A percentile compares a stretch with the other conserved stretches of the same genome.
Evolutionary conservation across 2,329 filamentous ascomycete genomes (phyloP).

Genomic region (Metarhizium rileyi): DNA sequence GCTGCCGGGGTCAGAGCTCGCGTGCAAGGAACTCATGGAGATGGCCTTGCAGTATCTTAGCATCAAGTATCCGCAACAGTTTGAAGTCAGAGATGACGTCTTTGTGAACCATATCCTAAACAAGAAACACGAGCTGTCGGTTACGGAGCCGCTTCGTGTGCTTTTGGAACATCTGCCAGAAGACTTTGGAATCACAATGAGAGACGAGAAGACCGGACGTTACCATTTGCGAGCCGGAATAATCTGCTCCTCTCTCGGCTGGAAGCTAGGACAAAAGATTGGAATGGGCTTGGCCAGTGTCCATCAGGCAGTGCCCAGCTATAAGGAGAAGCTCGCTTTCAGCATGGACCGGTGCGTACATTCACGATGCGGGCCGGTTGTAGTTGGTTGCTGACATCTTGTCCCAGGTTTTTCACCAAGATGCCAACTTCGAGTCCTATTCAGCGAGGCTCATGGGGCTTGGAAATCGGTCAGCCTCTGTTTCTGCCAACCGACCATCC

Average conservation of each 20-base stretch:
- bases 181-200: slow-evolving; percentile 69
- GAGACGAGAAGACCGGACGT: slow-evolving; percentile 59
- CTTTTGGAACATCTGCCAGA: slow-evolving; percentile 73
- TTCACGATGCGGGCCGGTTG: not conserved
- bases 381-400: not conserved
- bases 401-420: slow-evolving; percentile 64
- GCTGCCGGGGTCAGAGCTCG: slow-evolving; percentile 67
- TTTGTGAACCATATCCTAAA: slow-evolving; percentile 62
- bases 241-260: slow-evolving; percentile 71
- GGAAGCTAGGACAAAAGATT: slow-evolving; percentile 68
- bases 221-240: slow-evolving; percentile 69
- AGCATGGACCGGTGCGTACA: slow-evolving; percentile 66
- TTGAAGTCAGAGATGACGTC: slow-evolving; percentile 47
- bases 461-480: slow-evolving; percentile 66
- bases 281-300: slow-evolving; percentile 61
- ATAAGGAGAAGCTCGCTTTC: slow-evolving; percentile 78
- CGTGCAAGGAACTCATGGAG: slow-evolving; percentile 81
- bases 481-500: slow-evolving; percentile 63
- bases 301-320: slow-evolving; percentile 67
- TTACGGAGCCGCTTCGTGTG: slow-evolving; percentile 56
- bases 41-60: slow-evolving; percentile 75
- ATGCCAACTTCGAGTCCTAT: slow-evolving; percentile 66
- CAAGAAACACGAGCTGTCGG: slow-evolving; percentile 49
- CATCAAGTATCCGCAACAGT: slow-evolving; percentile 66
- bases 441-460: slow-evolving; percentile 74